Evolutionary conservation across 2,329 filamentous ascomycete species (phyloP), one percentile per base, ranked within the genome.

Genomic region (Penicillium frequentans): DNA sequence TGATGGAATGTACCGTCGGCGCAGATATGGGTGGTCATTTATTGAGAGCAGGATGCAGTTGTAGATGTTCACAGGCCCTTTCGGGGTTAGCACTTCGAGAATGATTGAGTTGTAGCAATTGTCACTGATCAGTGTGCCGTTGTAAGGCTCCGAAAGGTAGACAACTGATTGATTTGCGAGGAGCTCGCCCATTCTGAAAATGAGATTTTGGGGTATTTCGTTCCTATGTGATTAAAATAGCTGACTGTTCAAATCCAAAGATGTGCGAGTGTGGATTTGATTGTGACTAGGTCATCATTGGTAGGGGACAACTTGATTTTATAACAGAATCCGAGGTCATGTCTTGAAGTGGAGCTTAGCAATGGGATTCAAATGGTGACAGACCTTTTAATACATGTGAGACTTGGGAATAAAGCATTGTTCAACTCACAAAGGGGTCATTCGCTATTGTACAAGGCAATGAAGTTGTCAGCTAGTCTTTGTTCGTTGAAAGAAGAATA

Each of bases 1-100:
- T 23, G 49, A 52, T 52, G 49, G 49, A 8, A 52, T 31, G 27
- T 53, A 53, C 27, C 23, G 27, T 19, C 51, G 51, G 9, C 21
- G n/a, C 14, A 53, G 43, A 26, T 37, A 37, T 31, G 51, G 51
- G 16, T 53, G 51, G 21, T 37, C 26, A 21, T 45, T 53, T n/a
- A 31, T 35, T n/a, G 42, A 26, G 26, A 53, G 42, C 26, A 37
- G 27, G 27, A 53, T 26, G 29, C 29, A 37, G 43, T 46, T 45
- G 8, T 47, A 26, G 13, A 31, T 53, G 42, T 53, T 53, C 19
- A 53, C 19, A 10, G 27, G 51, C 19, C 51, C 51, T 10, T 33
- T 31, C 4, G 51, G 43, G 10, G 51, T 46, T 9, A 53, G 51
- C 6, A 47, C 51, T 33, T 44, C 27, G 26, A 47, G 49, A 33